Evolutionary conservation across 768 basidiomycete genomes (phyloP).

Genomic region (Termitomyces bulborhizus): DNA sequence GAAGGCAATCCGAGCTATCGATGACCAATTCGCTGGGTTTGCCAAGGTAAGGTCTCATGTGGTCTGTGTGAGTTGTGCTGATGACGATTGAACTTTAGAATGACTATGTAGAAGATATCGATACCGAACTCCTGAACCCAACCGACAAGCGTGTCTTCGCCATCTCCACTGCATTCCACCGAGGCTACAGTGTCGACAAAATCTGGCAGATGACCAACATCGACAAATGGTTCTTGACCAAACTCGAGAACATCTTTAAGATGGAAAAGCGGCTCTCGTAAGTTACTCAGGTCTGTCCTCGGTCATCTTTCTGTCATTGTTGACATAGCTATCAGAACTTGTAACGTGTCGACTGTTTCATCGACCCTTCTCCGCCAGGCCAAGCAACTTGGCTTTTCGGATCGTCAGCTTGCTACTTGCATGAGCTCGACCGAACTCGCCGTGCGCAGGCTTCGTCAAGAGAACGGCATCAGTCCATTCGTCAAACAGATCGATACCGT

Average conservation of each 20-base stretch:
- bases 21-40: conserved; percentile 93
- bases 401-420: conserved; percentile 78
- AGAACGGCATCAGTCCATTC: conserved; percentile 76
- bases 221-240: conserved; percentile 97
- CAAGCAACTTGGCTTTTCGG: conserved; percentile 96
- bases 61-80: neutral
- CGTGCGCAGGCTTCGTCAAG: conserved; percentile 84
- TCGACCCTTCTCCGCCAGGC: conserved; percentile 64
- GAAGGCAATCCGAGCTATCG: conserved; percentile 95
- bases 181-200: conserved; percentile 91
- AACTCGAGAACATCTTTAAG: conserved; percentile 75
- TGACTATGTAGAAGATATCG: conserved; percentile 83
- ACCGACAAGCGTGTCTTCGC: conserved; percentile 98
- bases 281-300: conserved; percentile 22
- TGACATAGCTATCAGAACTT: conserved; percentile 34
- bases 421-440: conserved; percentile 91
- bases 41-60: conserved; percentile 48
- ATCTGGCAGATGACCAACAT: conserved; percentile 98
- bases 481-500: conserved; percentile 99
- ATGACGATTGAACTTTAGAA: conserved; percentile 45
- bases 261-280: conserved; percentile 78
- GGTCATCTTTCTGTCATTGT: conserved; percentile 2
- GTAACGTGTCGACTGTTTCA: conserved; percentile 59
- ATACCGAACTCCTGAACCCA: conserved; percentile 88
- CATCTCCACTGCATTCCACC: conserved; percentile 88